phyloP scores from a whole-genome alignment of 2,329 filamentous ascomycete genomes.

The Cladosporium sp. region DNA sequence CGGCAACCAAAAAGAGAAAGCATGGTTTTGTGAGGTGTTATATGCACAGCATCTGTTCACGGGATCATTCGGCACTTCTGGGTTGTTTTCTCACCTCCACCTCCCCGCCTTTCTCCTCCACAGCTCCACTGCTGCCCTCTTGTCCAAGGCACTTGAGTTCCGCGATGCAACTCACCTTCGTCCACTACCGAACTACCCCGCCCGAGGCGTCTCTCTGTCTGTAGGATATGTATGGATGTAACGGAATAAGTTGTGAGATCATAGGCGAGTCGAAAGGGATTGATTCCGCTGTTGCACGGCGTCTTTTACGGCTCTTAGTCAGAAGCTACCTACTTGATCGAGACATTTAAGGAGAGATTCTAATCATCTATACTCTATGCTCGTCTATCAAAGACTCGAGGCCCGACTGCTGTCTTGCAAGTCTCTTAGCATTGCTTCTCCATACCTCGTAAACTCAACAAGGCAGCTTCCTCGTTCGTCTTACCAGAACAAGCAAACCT shows the following conservation, averaged over 20 bases:
- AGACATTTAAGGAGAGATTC: background rate
- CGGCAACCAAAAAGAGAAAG: background rate
- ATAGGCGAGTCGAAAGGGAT: background rate
- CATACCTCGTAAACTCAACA: no score
- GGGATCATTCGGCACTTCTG: background rate
- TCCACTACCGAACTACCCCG: slow-evolving; percentile 16
- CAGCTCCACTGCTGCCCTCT: slow-evolving; percentile 31
- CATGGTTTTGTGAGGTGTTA: background rate
- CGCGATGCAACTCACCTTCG: background rate
- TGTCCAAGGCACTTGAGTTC: background rate
- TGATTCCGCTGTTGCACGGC: background rate
- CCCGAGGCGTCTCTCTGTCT: background rate
- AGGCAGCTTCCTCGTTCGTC: background rate
- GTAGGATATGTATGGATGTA: background rate
- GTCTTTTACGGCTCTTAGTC: background rate
- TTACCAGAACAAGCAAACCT: background rate
- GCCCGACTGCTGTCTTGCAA: background rate
- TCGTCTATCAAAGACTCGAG: background rate
- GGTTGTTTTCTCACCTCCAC: background rate
- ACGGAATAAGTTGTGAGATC: background rate
- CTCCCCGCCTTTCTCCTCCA: background rate
- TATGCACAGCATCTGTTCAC: background rate
- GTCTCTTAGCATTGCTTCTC: background rate
- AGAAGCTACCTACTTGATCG: no score
- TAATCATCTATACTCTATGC: background rate